Evolutionary conservation across 768 basidiomycete species (phyloP).

Genomic region (Tephrocybe sp.): DNA sequence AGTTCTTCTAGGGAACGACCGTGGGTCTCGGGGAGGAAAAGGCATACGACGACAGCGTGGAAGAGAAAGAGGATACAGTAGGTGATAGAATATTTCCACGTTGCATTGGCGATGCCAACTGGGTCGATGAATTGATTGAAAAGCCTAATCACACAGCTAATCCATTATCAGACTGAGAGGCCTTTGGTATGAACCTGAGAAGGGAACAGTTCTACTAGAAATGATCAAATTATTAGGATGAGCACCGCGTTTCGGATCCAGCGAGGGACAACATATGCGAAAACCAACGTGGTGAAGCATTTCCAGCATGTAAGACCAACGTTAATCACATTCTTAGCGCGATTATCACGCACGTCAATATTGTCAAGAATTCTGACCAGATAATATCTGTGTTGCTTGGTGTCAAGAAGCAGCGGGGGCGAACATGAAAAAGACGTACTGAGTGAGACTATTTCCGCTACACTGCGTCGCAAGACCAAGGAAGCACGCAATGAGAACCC

Average conservation of each 20-base stretch:
- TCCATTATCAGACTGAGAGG: constrained; percentile 59
- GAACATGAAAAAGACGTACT: constrained; percentile 22
- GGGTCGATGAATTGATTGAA: constrained; percentile 70
- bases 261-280: constrained; percentile 48
- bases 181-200: constrained; percentile 62
- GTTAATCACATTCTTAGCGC: constrained; percentile 55
- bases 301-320: constrained; percentile 53
- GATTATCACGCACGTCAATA: constrained; percentile 48
- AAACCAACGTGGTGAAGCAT: constrained; percentile 47
- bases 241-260: too few relatives aligned
- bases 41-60: constrained; percentile 54
- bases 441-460: constrained; percentile 61
- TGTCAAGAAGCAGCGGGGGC: not conserved
- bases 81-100: constrained; percentile 60
- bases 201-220: constrained; percentile 67
- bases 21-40: constrained; percentile 61
- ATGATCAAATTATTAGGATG: too few relatives aligned
- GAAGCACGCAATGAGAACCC: constrained; percentile 45
- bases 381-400: constrained; percentile 45
- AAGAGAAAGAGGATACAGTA: constrained; percentile 52
- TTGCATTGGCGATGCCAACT: constrained; percentile 53
- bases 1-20: constrained; percentile 55
- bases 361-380: constrained; percentile 52
- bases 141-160: constrained; percentile 50
- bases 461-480: constrained; percentile 60